Evolutionary conservation across 1,284 basidiomycete species (phyloP).

Genomic region (Lentinus polychrous): DNA sequence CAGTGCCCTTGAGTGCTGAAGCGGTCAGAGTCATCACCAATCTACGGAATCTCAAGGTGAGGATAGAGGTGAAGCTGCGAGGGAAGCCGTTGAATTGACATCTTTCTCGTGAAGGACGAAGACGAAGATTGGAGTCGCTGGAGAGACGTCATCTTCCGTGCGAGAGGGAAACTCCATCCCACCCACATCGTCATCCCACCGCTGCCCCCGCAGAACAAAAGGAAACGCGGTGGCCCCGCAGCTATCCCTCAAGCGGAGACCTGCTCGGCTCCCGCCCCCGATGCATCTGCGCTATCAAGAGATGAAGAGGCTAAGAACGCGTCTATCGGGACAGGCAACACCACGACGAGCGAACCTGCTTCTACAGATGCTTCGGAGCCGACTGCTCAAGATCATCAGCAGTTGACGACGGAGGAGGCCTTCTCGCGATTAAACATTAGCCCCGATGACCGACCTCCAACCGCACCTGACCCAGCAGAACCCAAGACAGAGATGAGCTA

Average conservation of each 20-base stretch:
- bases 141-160: constrained; percentile 77
- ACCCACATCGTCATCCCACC: constrained; percentile 39
- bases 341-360: not conserved
- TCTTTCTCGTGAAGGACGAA: constrained; percentile 54
- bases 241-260: constrained; percentile 7
- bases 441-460: not conserved
- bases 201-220: constrained; percentile 49
- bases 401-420: constrained; percentile 41
- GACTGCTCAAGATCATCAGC: constrained; percentile 16
- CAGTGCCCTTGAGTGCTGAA: constrained; percentile 78
- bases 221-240: constrained; percentile 47
- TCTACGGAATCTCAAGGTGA: constrained; percentile 81
- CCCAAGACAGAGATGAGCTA: constrained; percentile 37
- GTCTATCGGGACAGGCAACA: too few species aligned
- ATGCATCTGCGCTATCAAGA: too few species aligned
- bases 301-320: too few species aligned
- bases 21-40: constrained; percentile 80
- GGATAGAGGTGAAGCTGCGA: constrained; percentile 11
- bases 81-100: constrained; percentile 5
- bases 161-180: constrained; percentile 55
- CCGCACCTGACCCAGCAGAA: constrained; percentile 3
- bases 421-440: constrained; percentile 29
- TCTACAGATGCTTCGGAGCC: not conserved
- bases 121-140: constrained; percentile 89
- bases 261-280: too few species aligned